Conservation (phyloP, 441 rosid genomes). For the Euphorbia celastroides region DNA sequence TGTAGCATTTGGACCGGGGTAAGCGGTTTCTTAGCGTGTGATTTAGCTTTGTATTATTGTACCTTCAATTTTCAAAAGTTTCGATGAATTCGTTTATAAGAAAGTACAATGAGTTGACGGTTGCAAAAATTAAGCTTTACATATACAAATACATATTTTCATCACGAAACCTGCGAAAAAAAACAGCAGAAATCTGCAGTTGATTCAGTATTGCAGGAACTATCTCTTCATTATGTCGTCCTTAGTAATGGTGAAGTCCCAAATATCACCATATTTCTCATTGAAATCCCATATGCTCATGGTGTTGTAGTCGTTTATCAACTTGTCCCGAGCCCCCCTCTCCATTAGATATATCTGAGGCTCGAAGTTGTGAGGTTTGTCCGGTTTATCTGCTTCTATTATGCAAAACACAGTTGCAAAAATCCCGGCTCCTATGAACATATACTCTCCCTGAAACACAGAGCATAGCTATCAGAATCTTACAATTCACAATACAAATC, state of each 20-base stretch:
- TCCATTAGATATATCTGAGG: slow-evolving; percentile 87
- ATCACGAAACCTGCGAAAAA: background rate
- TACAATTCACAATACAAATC: no score
- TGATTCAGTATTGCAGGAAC: background rate
- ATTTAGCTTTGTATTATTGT: no score
- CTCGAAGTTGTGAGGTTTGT: slow-evolving; percentile 81
- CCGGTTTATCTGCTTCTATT: slow-evolving; percentile 89
- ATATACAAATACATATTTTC: background rate
- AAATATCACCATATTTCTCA: slow-evolving; percentile 81
- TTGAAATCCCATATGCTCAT: slow-evolving; percentile 93
- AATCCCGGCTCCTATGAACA: slow-evolving; percentile 72
- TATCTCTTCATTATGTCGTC: slow-evolving; percentile 58
- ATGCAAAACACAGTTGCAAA: slow-evolving; percentile 54
- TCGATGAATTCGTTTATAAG: no score
- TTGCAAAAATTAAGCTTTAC: background rate
- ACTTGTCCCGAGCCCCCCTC: slow-evolving; percentile 85
- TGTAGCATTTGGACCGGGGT: slow-evolving; percentile 18
- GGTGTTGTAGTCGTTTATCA: slow-evolving; percentile 68
- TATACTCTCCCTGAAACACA: slow-evolving; percentile 57
- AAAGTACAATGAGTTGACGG: background rate
- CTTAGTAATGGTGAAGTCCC: slow-evolving; percentile 75
- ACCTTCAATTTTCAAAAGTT: no score
- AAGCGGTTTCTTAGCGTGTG: no score
- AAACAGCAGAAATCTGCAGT: background rate
- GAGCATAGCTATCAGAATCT: no score